These are phyloP conservation scores for Eucalyptus caleyi DNA, from an alignment of 345 rosid genomes.

Conservation along the genomic window DNA sequence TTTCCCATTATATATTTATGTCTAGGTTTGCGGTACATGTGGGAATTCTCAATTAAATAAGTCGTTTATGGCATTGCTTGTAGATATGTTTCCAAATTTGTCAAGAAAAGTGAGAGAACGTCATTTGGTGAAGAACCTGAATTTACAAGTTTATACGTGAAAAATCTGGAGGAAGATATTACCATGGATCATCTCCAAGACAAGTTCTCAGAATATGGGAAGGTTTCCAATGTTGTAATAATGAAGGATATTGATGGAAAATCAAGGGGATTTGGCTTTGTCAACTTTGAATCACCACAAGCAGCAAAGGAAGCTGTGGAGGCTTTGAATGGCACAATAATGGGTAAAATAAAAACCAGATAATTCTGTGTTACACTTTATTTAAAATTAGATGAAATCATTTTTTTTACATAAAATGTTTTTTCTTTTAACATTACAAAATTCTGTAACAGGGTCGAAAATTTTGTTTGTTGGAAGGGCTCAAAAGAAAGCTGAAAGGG, in stretches of 20 bases:
- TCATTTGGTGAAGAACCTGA: constrained; percentile 10
- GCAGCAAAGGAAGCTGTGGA: constrained; percentile 50
- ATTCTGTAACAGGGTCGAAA: constrained; percentile 22
- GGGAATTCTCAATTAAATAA: not conserved
- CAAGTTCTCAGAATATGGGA: constrained; percentile 49
- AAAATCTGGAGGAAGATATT: constrained; percentile 27
- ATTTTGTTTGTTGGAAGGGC: constrained; percentile 54
- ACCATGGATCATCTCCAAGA: constrained; percentile 33
- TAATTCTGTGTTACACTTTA: not conserved
- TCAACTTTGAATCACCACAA: constrained; percentile 39
- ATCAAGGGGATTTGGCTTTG: constrained; percentile 73
- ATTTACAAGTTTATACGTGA: constrained; percentile 52
- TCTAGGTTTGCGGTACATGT: not conserved
- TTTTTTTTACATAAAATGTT: not conserved
- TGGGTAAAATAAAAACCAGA: constrained; percentile 10
- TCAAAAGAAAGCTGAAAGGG: constrained; percentile 48
- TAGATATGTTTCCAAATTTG: constrained; percentile 42
- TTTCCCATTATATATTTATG: not conserved
- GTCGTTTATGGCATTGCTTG: not conserved
- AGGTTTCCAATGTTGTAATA: constrained; percentile 36
- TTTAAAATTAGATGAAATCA: not conserved
- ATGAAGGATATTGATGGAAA: constrained; percentile 44
- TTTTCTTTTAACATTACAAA: not conserved
- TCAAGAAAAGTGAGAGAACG: constrained; percentile 38
- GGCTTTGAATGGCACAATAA: constrained; percentile 26